Base-by-base conservation (phyloP, 73 alveolate species). In the Tetrahymena malaccensis region DNA sequence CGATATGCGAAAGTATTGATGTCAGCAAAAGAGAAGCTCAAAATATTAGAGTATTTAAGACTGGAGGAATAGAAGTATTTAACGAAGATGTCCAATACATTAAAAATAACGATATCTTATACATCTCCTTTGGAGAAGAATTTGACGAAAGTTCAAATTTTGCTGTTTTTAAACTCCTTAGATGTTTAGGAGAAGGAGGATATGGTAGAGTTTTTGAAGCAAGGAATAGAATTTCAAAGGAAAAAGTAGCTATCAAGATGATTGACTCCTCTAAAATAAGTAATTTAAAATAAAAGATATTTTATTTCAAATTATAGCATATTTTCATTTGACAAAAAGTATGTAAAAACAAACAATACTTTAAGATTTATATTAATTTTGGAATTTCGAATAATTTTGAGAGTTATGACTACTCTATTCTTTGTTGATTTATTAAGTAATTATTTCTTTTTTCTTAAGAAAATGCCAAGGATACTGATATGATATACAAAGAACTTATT, bases 161-260 rank as follows among this genome's bases (percentile, higher is more conserved):
- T 38, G 94, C 93, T 3, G 96, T 40, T 34, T 95, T 85, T 58
- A 93, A 95, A 55, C 57, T 93, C 3, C 13, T 95, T 12, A 95
- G 95, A 93, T 50, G 57, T 34, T 70, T 95, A 1, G 97, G 97
- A 43, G 97, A 85, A 93, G 97, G 97, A 31, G 97, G 97, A 22
- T 95, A 57, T 85, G 97, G 97, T 10, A 21, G 85, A 9, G 96
- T 95, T 50, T 95, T 27, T 95, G 89, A 55, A n/a, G 98, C 97
- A 19, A 96, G 93, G 37, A 98, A 97, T 85, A 96, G 95, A 97
- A 96, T 94, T 43, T 96, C 98, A 16, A 95, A 97, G 31, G 98
- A 97, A 95, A 95, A 93, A 94, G 98, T 97, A 1, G 98, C 98
- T 13, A 97, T 97, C 43, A 97, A 97, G 94, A 94, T 96, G 85